These are phyloP conservation scores for Alectoria sarmentosa DNA, from an alignment of 495 filamentous ascomycete genomes.

Conservation along the genomic window DNA sequence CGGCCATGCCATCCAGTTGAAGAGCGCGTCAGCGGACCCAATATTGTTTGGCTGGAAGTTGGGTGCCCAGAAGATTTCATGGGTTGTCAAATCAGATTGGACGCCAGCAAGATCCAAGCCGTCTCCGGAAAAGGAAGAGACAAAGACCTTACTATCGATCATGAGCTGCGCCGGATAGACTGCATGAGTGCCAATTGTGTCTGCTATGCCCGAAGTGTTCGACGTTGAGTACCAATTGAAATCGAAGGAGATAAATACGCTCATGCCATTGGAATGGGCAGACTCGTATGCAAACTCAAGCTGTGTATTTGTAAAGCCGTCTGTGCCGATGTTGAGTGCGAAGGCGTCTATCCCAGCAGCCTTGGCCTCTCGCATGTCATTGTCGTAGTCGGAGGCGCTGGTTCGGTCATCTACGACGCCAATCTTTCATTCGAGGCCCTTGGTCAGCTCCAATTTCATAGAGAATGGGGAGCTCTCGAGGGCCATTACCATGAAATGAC, in stretches of 20 bases:
- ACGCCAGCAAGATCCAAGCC: slow-evolving; percentile 43
- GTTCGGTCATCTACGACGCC: slow-evolving; percentile 18
- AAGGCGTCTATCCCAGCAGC: slow-evolving; percentile 64
- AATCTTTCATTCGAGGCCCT: not conserved
- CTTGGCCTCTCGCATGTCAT: slow-evolving; percentile 54
- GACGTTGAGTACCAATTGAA: slow-evolving; percentile 46
- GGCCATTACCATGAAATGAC: slow-evolving; percentile 51
- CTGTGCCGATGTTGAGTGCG: slow-evolving; percentile 58
- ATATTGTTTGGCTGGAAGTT: slow-evolving; percentile 33
- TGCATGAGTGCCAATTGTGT: slow-evolving; percentile 52
- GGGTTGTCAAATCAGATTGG: slow-evolving; percentile 23
- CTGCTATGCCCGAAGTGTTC: slow-evolving; percentile 41
- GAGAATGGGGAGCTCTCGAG: not conserved
- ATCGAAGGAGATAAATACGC: slow-evolving; percentile 65
- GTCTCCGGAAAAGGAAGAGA: slow-evolving; percentile 55
- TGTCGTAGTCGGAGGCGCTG: slow-evolving; percentile 42
- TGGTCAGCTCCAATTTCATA: not conserved
- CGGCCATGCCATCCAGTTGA: slow-evolving; percentile 67
- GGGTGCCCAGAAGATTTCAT: slow-evolving; percentile 48
- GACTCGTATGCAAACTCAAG: slow-evolving; percentile 51
- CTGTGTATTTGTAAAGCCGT: slow-evolving; percentile 45
- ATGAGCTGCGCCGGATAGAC: slow-evolving; percentile 19
- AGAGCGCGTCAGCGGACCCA: slow-evolving; percentile 19
- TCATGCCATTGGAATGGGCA: slow-evolving; percentile 52
- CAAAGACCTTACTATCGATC: slow-evolving; percentile 47